Conservation (phyloP, 495 filamentous ascomycete species). For the Podospora pseudocomata region DNA sequence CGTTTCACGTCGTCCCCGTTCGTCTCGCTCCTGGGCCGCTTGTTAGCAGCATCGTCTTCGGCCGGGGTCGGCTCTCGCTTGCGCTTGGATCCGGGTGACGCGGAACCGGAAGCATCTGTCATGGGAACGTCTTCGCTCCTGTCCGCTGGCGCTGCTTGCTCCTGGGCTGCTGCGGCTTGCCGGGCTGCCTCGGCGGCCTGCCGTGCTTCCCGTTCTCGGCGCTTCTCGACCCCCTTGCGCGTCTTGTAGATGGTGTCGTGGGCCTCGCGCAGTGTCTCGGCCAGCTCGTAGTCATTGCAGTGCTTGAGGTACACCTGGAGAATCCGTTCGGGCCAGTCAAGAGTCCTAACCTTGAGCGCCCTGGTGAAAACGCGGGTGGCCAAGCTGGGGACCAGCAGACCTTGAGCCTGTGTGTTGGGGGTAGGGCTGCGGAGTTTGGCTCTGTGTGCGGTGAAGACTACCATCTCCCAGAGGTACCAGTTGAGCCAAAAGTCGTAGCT, state of each 20-base stretch:
- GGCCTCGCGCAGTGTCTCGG: conserved; percentile 65
- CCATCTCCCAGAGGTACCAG: conserved; percentile 88
- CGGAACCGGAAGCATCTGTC: conserved; percentile 22
- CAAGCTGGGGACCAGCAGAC: conserved; percentile 49
- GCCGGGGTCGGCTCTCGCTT: conserved; percentile 58
- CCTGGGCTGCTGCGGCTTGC: conserved; percentile 24
- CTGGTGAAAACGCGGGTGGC: conserved; percentile 71
- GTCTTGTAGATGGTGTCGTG: conserved; percentile 64
- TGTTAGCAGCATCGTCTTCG: conserved; percentile 47
- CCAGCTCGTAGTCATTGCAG: conserved; percentile 79
- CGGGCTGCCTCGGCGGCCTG: conserved; percentile 21
- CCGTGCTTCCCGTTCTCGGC: conserved; percentile 62
- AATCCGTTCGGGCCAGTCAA: conserved; percentile 94
- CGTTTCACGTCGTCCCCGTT: conserved; percentile 55
- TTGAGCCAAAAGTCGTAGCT: conserved; percentile 90
- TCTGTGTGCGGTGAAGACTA: conserved; percentile 43
- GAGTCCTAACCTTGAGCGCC: conserved; percentile 60
- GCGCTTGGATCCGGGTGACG: conserved; percentile 54
- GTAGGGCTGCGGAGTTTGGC: conserved; percentile 44
- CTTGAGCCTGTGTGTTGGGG: conserved; percentile 35
- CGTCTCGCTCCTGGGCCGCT: conserved; percentile 54
- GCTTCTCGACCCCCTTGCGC: conserved; percentile 58
- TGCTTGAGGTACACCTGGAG: conserved; percentile 79
- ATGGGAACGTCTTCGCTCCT: conserved; percentile 26
- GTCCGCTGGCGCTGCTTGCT: conserved; percentile 14